A percentile compares a stretch with the other conserved stretches of the same genome.
Evolutionary conservation across 108 stramenopile species (phyloP).

Genomic region (Chaetoceros muelleri): DNA sequence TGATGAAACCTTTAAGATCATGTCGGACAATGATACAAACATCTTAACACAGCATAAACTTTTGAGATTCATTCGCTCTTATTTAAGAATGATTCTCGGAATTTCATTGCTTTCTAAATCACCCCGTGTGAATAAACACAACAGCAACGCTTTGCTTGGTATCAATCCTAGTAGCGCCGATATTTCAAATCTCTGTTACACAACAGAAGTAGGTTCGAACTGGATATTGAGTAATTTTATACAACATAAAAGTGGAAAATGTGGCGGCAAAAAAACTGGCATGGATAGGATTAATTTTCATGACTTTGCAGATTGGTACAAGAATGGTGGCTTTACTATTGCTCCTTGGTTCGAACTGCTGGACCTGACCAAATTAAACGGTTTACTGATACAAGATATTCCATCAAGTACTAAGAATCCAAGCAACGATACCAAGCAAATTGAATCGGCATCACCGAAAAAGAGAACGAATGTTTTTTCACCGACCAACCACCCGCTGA

Average conservation of each 20-base stretch:
- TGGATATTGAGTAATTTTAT: constrained; percentile 76
- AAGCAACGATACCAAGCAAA: background rate
- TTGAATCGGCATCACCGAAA: background rate
- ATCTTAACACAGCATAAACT: constrained; percentile 54
- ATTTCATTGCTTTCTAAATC: constrained; percentile 45
- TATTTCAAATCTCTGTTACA: constrained; percentile 4
- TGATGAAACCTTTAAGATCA: constrained; percentile 59
- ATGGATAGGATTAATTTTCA: constrained; percentile 59
- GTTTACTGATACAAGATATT: constrained; percentile 34
- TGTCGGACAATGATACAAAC: constrained; percentile 37
- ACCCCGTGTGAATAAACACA: background rate
- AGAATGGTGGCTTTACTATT: constrained; percentile 70
- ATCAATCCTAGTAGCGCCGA: background rate
- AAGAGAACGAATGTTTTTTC: constrained; percentile 4
- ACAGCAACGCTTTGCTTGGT: background rate
- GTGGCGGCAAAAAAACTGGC: constrained; percentile 12
- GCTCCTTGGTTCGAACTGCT: constrained; percentile 89
- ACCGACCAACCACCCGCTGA: background rate
- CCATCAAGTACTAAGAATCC: background rate
- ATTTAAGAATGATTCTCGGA: constrained; percentile 73
- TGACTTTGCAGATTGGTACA: constrained; percentile 85
- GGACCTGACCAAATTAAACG: constrained; percentile 73
- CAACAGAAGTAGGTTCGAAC: constrained; percentile 69
- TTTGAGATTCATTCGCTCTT: constrained; percentile 59
- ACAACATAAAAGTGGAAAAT: constrained; percentile 21